Conservation (phyloP, 2,329 filamentous ascomycete genomes). For the Echinosphaeria canescens region DNA sequence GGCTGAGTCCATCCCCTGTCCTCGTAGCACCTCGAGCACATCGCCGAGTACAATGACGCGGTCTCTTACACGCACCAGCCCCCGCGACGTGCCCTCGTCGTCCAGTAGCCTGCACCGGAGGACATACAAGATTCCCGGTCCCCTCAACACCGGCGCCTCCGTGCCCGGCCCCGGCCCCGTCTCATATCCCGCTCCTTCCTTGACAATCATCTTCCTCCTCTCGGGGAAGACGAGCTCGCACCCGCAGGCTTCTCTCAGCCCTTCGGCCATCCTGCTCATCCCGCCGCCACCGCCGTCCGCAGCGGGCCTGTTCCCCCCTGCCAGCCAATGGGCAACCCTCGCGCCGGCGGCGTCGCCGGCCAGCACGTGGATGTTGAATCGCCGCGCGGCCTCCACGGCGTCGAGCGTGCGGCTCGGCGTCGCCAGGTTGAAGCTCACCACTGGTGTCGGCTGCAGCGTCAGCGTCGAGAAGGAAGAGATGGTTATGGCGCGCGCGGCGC, state of each 20-base stretch:
- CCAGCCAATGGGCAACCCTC: conserved; percentile 26
- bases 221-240: conserved; percentile 6
- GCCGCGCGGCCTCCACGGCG: conserved; percentile 18
- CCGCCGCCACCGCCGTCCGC: conserved; percentile 19
- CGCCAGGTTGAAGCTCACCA: conserved; percentile 33
- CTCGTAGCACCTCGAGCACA: conserved; percentile 20
- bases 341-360: conserved; percentile 22
- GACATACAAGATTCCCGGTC: conserved; percentile 29
- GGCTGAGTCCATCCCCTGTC: conserved; percentile 5
- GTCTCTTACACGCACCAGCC: conserved; percentile 23
- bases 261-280: conserved; percentile 17
- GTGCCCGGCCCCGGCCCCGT: background rate
- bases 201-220: conserved; percentile 1
- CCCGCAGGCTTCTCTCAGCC: conserved; percentile 8
- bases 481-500: conserved; percentile 24
- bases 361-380: conserved; percentile 34
- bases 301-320: conserved; percentile 19
- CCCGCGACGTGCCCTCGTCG: conserved; percentile 10
- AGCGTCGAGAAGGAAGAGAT: conserved; percentile 38
- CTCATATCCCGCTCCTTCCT: background rate
- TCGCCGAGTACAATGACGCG: conserved; percentile 29
- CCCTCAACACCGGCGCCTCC: conserved; percentile 19
- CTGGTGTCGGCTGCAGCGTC: conserved; percentile 24
- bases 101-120: conserved; percentile 18
- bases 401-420: conserved; percentile 31